Evolutionary conservation across 805 yeast genomes (phyloP).

Genomic region (Lipomyces mesembrius): DNA sequence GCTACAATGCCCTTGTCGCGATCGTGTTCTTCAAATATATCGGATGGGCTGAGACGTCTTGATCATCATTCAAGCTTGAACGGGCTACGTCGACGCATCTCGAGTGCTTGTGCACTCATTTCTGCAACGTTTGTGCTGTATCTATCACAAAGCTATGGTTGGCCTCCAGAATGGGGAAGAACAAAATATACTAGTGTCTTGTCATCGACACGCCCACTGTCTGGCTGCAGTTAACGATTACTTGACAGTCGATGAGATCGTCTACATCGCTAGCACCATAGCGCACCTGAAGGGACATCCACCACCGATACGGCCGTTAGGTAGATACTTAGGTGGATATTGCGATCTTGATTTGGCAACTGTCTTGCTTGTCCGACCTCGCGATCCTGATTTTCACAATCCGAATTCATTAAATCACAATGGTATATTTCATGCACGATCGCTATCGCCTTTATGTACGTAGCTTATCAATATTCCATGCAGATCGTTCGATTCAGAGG

Average conservation of each 20-base stretch:
- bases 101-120: neutral
- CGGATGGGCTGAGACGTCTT: neutral
- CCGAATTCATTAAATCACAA: neutral
- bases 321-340: neutral
- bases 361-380: too few relatives aligned
- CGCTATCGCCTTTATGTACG: neutral
- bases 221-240: too few relatives aligned
- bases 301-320: neutral
- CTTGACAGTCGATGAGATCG: neutral
- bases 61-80: neutral
- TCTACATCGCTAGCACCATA: neutral
- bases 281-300: neutral
- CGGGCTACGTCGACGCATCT: neutral
- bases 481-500: conserved; percentile 80
- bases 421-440: neutral
- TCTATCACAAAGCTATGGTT: neutral
- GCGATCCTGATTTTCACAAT: neutral
- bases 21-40: neutral
- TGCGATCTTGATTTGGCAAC: neutral
- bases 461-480: neutral
- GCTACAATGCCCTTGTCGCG: neutral
- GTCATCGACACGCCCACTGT: too few relatives aligned
- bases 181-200: neutral
- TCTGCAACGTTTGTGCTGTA: neutral
- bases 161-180: conserved; percentile 12